Evolutionary conservation across 164 flowering plant genomes (phyloP).

Genomic region (Litsea cubeba): DNA sequence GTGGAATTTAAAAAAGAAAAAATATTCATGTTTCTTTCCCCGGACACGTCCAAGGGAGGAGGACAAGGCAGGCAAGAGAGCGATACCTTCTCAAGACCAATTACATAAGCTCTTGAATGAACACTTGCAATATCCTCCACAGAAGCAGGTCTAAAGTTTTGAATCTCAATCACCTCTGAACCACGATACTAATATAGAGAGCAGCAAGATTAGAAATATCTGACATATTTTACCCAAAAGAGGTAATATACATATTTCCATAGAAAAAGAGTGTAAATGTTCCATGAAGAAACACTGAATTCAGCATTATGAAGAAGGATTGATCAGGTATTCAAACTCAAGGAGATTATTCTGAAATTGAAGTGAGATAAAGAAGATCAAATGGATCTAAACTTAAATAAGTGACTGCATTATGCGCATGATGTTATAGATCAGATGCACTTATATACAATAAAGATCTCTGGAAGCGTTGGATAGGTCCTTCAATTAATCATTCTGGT

Average conservation of each 20-base stretch:
- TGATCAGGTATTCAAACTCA: neutral
- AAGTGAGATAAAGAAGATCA: neutral
- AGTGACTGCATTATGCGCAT: neutral
- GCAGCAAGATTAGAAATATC: neutral
- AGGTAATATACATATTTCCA: neutral
- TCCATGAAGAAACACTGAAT: neutral
- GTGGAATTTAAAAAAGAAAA: neutral
- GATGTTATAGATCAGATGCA: neutral
- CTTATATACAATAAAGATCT: neutral
- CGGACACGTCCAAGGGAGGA: neutral
- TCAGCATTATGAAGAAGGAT: neutral
- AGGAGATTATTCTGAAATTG: neutral
- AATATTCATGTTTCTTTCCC: neutral
- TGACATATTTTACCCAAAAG: neutral
- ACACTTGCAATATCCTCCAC: constrained; percentile 71
- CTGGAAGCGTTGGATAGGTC: neutral
- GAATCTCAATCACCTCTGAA: constrained; percentile 58
- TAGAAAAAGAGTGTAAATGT: neutral
- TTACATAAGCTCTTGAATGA: constrained; percentile 72
- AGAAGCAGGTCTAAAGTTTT: constrained; percentile 60
- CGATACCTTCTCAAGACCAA: constrained; percentile 79
- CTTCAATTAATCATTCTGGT: neutral
- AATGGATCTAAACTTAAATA: neutral
- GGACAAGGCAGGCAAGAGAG: neutral
- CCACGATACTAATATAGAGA: constrained; percentile 53